Conservation (phyloP, 768 basidiomycete genomes). For the Calocera viscosa region DNA sequence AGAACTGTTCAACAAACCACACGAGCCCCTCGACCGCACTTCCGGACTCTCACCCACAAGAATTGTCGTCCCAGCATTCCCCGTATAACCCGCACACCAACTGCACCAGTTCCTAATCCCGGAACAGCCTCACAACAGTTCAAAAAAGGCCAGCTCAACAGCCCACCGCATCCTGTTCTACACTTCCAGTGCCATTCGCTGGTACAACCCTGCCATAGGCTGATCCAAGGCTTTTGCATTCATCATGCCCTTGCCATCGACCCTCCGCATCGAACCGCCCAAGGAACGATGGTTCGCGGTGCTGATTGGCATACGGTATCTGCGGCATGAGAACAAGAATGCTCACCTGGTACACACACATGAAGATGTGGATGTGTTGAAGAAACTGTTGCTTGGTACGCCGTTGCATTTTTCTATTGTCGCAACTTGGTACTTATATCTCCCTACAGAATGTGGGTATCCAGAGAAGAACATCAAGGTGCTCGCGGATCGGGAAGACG, state of each 20-base stretch:
- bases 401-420: background rate
- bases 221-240: background rate
- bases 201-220: background rate
- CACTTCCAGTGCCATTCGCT: background rate
- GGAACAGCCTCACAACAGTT: no score
- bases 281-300: background rate
- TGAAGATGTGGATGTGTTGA: background rate
- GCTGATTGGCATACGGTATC: background rate
- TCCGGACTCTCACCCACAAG: no score
- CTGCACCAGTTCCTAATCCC: no score
- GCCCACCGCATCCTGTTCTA: background rate
- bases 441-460: background rate
- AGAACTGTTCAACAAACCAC: no score
- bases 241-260: background rate
- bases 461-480: slow-evolving; percentile 1
- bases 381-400: background rate
- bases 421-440: background rate
- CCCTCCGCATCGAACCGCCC: background rate
- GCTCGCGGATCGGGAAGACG: background rate
- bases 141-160: no score
- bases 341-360: background rate
- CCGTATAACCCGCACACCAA: no score
- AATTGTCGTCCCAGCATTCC: no score
- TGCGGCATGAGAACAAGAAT: background rate
- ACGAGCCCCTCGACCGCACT: no score